Evolutionary conservation across 257 asterid genomes (phyloP).

Genomic region (Fraxinus americana): DNA sequence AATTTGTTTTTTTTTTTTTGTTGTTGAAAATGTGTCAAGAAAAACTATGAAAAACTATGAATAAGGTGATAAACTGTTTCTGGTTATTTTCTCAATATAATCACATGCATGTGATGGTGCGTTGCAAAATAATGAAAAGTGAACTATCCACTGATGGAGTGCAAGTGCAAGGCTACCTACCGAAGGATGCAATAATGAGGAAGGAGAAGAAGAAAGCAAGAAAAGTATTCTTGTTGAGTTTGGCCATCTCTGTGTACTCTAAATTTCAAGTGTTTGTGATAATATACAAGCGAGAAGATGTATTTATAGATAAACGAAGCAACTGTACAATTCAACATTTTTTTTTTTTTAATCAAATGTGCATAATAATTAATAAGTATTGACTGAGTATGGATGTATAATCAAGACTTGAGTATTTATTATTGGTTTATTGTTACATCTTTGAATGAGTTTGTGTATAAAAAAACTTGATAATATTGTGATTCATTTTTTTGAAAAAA

Average conservation of each 20-base stretch:
- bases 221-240: conserved; percentile 1
- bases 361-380: neutral
- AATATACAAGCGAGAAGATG: neutral
- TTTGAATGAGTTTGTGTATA: neutral
- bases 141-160: neutral
- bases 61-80: no score
- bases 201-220: conserved; percentile 9
- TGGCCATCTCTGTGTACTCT: neutral
- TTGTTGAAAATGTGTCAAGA: neutral
- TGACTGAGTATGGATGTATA: neutral
- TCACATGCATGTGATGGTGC: neutral
- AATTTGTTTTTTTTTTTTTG: no score
- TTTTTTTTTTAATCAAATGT: no score
- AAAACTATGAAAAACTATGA: neutral
- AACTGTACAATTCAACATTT: neutral
- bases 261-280: neutral
- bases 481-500: neutral
- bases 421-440: neutral
- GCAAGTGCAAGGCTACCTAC: neutral
- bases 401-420: neutral
- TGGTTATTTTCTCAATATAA: no score
- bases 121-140: neutral
- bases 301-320: neutral
- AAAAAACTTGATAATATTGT: no score
- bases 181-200: conserved; percentile 22